Evolutionary conservation across 208 protist species (phyloP).

Genomic region (Vickermania spadyakhi): DNA sequence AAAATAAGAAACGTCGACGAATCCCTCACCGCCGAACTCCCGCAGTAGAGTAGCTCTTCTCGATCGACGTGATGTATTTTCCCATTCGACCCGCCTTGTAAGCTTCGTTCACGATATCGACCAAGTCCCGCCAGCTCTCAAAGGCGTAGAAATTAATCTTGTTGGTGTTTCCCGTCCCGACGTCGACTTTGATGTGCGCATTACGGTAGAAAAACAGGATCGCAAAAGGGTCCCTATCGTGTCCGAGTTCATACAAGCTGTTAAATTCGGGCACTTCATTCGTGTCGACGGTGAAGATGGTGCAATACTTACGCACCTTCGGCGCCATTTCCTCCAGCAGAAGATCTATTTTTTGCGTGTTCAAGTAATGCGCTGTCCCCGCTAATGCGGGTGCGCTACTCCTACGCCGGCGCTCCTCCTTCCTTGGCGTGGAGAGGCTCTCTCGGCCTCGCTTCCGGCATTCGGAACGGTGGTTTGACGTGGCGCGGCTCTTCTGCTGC

Average conservation of each 20-base stretch:
- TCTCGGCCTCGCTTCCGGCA: neutral
- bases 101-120: slow-evolving; percentile 96
- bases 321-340: slow-evolving; percentile 51
- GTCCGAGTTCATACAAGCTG: slow-evolving; percentile 97
- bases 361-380: slow-evolving; percentile 41
- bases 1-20: no score
- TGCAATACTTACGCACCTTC: slow-evolving; percentile 78
- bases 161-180: slow-evolving; percentile 99
- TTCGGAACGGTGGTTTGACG: neutral
- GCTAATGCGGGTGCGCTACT: slow-evolving; percentile 7
- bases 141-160: slow-evolving; percentile 98
- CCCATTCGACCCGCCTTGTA: slow-evolving; percentile 95
- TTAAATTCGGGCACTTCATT: slow-evolving; percentile 96
- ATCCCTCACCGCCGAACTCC: slow-evolving; percentile 37
- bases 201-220: slow-evolving; percentile 99
- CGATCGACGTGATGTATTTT: slow-evolving; percentile 92
- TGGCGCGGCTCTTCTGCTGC: neutral
- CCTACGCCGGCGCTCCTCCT: neutral
- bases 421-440: no score
- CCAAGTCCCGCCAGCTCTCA: slow-evolving; percentile 93
- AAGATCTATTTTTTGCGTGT: slow-evolving; percentile 63
- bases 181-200: slow-evolving; percentile 98
- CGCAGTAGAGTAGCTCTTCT: slow-evolving; percentile 95
- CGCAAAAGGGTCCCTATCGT: slow-evolving; percentile 95
- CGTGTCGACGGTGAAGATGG: slow-evolving; percentile 69